Conservation (phyloP, 768 basidiomycete genomes). For the Podaxis pistillaris region DNA sequence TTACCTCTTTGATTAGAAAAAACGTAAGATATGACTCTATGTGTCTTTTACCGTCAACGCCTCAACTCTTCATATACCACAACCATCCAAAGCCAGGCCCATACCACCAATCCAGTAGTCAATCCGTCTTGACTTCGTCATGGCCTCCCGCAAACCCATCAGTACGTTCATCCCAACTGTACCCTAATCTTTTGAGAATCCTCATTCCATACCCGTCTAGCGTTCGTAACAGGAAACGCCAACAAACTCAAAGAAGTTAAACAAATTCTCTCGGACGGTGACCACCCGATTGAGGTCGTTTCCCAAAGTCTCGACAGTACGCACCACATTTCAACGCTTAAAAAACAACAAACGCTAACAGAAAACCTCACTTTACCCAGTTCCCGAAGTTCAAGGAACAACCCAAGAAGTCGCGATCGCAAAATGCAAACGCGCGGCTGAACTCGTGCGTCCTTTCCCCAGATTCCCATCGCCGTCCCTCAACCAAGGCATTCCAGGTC, state of each 20-base stretch:
- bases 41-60: background rate
- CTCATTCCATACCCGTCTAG: constrained; percentile 33
- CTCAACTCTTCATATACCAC: background rate
- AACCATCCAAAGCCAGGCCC: background rate
- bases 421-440: constrained; percentile 85
- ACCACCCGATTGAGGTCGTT: constrained; percentile 70
- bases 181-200: background rate
- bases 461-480: background rate
- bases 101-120: background rate
- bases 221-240: constrained; percentile 92
- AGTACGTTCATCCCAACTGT: background rate
- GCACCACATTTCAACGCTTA: constrained; percentile 23
- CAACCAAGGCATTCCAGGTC: constrained; percentile 27
- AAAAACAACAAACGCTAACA: background rate
- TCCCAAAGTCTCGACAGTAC: constrained; percentile 78
- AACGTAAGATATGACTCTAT: background rate
- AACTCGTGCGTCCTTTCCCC: constrained; percentile 49
- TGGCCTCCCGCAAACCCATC: background rate
- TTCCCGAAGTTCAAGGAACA: constrained; percentile 92
- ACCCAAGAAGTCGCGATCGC: constrained; percentile 87
- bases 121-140: background rate
- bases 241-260: constrained; percentile 91
- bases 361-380: constrained; percentile 35
- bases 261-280: constrained; percentile 69
- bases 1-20: background rate